phyloP scores from a whole-genome alignment of 2,329 filamentous ascomycete genomes.

The Hawksworthiomyces lignivorus region DNA sequence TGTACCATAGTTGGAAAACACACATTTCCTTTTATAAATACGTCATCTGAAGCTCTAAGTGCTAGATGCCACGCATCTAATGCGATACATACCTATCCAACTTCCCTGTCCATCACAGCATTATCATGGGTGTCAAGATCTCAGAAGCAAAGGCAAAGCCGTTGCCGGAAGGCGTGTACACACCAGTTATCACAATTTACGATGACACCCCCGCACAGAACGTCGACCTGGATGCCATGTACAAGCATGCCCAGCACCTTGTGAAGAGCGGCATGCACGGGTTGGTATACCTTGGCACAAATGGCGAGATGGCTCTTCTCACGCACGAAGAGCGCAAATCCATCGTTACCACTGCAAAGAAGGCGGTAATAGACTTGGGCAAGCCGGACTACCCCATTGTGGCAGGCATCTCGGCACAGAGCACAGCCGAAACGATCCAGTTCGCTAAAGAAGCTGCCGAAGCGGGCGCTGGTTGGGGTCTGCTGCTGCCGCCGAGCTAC shows the following conservation, averaged over 20 bases:
- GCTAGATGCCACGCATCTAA: no score
- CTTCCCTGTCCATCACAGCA: no score
- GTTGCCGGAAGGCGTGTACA: slow-evolving; percentile 37
- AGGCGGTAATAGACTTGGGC: slow-evolving; percentile 27
- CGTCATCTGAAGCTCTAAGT: no score
- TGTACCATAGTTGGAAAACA: no score
- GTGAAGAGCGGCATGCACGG: slow-evolving; percentile 36
- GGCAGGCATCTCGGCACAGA: slow-evolving; percentile 34
- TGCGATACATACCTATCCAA: no score
- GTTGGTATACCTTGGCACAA: slow-evolving; percentile 39
- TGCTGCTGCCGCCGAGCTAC: slow-evolving; percentile 32
- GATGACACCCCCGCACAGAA: slow-evolving; percentile 30
- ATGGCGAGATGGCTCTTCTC: slow-evolving; percentile 37
- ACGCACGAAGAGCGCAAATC: slow-evolving; percentile 30
- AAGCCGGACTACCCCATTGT: slow-evolving; percentile 30
- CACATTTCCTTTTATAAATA: no score
- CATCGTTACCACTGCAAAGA: slow-evolving; percentile 31
- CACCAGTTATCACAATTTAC: slow-evolving; percentile 39
- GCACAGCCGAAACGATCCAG: slow-evolving; percentile 26
- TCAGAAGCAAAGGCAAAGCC: slow-evolving; percentile 25
- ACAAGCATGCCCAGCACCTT: slow-evolving; percentile 33
- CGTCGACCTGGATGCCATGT: slow-evolving; percentile 36
- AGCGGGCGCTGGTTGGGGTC: slow-evolving; percentile 30
- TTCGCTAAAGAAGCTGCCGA: slow-evolving; percentile 27
- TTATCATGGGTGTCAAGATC: neutral